These are phyloP conservation scores for Haplographium delicatum DNA, from an alignment of 495 filamentous ascomycete species.

Conservation along the genomic window DNA sequence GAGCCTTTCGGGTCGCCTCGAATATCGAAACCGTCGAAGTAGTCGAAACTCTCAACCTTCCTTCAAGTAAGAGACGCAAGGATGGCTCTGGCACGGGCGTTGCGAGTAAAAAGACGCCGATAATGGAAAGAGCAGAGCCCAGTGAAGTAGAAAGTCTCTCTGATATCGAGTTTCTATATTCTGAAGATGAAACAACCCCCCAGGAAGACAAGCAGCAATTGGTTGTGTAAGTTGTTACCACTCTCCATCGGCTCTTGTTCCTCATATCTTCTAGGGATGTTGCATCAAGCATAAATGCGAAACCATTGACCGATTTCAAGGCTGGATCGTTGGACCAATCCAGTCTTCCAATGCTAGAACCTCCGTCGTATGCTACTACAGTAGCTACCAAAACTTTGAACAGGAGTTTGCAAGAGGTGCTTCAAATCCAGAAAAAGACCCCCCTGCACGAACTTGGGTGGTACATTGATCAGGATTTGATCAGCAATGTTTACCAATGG, in stretches of 20 bases:
- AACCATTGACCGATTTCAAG: slow-evolving; percentile 53
- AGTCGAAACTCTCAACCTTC: neutral
- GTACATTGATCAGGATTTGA: slow-evolving; percentile 60
- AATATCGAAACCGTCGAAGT: neutral
- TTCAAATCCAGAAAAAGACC: slow-evolving; percentile 58
- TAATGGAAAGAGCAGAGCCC: slow-evolving; percentile 8
- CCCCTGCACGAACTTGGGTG: slow-evolving; percentile 73
- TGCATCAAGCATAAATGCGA: slow-evolving; percentile 1
- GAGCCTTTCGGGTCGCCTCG: slow-evolving; percentile 11
- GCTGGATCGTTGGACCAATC: slow-evolving; percentile 56
- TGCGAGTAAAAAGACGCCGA: slow-evolving; percentile 24
- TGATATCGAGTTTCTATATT: slow-evolving; percentile 44
- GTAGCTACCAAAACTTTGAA: slow-evolving; percentile 58
- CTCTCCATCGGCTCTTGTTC: neutral
- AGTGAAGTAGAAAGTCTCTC: slow-evolving; percentile 49
- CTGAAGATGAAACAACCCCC: slow-evolving; percentile 23
- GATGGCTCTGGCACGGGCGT: slow-evolving; percentile 13
- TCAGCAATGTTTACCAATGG: slow-evolving; percentile 82
- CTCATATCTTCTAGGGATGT: slow-evolving; percentile 9
- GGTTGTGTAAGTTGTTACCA: neutral
- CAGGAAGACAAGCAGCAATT: neutral
- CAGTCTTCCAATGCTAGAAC: slow-evolving; percentile 49
- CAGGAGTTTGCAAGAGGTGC: slow-evolving; percentile 52
- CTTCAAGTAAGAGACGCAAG: slow-evolving; percentile 13
- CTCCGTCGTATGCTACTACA: slow-evolving; percentile 65